Evolutionary conservation across 2,329 filamentous ascomycete genomes (phyloP).

Genomic region (Scedosporium boydii): DNA sequence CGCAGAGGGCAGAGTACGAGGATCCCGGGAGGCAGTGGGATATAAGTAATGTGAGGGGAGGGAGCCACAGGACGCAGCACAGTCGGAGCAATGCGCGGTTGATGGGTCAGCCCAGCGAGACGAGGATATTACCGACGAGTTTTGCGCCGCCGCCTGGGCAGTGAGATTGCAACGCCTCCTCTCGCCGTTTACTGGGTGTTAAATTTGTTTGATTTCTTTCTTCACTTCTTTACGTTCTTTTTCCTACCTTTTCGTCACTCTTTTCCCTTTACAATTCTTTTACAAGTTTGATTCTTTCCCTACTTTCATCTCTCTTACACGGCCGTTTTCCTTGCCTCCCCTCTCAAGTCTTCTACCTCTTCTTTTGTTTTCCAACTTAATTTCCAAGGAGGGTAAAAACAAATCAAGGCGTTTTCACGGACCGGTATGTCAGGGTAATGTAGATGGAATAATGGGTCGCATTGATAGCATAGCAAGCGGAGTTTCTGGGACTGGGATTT

Average conservation of each 20-base stretch:
- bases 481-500: background rate
- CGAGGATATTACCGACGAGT: slow-evolving; percentile 5
- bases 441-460: background rate
- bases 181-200: background rate
- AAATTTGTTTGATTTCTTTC: background rate
- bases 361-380: background rate
- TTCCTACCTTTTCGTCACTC: background rate
- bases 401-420: background rate
- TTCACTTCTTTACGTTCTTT: background rate
- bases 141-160: slow-evolving; percentile 9
- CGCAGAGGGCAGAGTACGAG: background rate
- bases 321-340: background rate
- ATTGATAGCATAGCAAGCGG: background rate
- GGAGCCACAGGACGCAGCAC: background rate
- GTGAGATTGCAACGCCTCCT: background rate
- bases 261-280: background rate
- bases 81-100: slow-evolving; percentile 7
- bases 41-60: background rate
- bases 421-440: background rate
- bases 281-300: background rate
- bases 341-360: background rate
- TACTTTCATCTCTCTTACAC: background rate
- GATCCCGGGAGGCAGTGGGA: background rate
- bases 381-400: background rate
- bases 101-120: slow-evolving; percentile 5